phyloP scores from a whole-genome alignment of 306 rosid species.

The Quercus berberidifolia region DNA sequence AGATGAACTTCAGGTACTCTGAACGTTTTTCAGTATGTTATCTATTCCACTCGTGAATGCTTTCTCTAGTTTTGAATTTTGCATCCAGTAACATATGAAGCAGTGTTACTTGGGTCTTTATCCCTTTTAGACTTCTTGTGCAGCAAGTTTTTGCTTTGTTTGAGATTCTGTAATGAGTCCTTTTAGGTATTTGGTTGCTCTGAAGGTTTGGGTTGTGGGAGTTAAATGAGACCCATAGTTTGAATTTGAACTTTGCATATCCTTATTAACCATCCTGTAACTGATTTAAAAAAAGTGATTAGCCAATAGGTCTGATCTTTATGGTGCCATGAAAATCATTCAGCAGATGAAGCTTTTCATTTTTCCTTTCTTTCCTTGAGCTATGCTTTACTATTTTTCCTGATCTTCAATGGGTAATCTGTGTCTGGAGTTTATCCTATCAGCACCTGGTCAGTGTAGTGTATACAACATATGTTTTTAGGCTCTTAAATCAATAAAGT shows the following conservation, averaged over 20 bases:
- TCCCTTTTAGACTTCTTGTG: not conserved
- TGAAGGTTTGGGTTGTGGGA: no score
- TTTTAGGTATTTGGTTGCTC: not conserved
- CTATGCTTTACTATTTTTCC: not conserved
- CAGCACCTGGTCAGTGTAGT: not conserved
- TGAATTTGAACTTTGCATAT: no score
- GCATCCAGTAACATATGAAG: not conserved
- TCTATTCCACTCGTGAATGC: not conserved
- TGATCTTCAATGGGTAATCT: not conserved
- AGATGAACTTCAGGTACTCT: constrained; percentile 95
- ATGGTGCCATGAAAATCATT: not conserved
- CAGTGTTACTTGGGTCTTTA: not conserved
- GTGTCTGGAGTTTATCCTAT: not conserved
- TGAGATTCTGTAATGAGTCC: not conserved
- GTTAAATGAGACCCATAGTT: no score
- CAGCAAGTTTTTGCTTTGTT: not conserved
- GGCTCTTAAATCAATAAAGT: no score
- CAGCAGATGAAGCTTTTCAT: no score
- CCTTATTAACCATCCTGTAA: no score
- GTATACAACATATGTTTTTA: no score
- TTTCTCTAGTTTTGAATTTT: not conserved
- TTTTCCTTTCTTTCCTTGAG: not conserved
- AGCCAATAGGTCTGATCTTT: not conserved
- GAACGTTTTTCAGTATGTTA: not conserved
- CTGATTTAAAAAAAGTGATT: no score